These are phyloP conservation scores for Hygrophila difformis DNA, from an alignment of 257 asterid species.

Conservation along the genomic window DNA sequence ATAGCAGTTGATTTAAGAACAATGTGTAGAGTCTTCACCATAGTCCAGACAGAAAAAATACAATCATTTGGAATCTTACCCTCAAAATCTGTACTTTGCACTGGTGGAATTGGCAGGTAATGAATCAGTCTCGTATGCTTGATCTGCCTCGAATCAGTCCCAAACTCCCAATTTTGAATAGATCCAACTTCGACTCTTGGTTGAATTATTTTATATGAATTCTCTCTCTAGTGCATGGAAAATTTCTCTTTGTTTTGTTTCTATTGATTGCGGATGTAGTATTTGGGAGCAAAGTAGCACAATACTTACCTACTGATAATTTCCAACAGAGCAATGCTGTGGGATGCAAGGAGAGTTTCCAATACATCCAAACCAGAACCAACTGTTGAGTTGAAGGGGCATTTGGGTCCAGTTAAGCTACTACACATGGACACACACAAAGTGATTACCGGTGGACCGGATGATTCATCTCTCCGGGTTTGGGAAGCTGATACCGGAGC, in stretches of 20 bases:
- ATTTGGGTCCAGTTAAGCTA: constrained; percentile 45
- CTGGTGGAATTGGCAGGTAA: constrained; percentile 67
- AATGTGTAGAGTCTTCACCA: constrained; percentile 42
- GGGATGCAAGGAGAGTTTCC: constrained; percentile 54
- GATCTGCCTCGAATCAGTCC: no score
- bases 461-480: constrained; percentile 33
- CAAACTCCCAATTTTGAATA: no score
- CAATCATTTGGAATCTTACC: constrained; percentile 55
- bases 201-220: no score
- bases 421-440: constrained; percentile 57
- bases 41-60: constrained; percentile 24
- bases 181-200: no score
- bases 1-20: constrained; percentile 62
- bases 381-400: constrained; percentile 40
- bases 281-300: no score
- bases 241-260: background rate
- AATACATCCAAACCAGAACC: constrained; percentile 29
- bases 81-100: constrained; percentile 50
- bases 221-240: no score
- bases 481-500: constrained; percentile 55
- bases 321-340: constrained; percentile 46
- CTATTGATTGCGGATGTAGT: no score
- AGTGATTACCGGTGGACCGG: constrained; percentile 59
- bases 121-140: background rate
- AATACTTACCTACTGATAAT: background rate